Conservation (phyloP, 805 yeast genomes). For the Komagataella mondaviorum region DNA sequence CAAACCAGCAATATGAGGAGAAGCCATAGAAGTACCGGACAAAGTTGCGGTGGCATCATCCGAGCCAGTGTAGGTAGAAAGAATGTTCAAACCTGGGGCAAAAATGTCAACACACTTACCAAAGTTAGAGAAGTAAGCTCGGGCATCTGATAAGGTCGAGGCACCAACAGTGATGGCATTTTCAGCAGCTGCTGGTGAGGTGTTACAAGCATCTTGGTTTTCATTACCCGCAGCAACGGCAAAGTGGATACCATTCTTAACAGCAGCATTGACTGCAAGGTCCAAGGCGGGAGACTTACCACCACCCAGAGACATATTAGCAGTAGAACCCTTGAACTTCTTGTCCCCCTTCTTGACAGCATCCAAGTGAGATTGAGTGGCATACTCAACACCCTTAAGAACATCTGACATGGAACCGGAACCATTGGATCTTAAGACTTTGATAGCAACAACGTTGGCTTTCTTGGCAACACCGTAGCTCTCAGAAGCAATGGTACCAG, state of each 20-base stretch:
- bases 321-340: constrained; percentile 75
- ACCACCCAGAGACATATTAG: constrained; percentile 92
- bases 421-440: constrained; percentile 73
- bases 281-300: constrained; percentile 83
- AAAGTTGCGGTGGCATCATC: constrained; percentile 64
- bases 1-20: constrained; percentile 92
- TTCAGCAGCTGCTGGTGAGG: constrained; percentile 82
- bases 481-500: constrained; percentile 84
- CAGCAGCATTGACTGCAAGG: constrained; percentile 82
- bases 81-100: constrained; percentile 89
- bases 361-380: constrained; percentile 49
- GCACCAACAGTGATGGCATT: constrained; percentile 92
- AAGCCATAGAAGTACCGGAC: constrained; percentile 97
- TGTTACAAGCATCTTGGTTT: constrained; percentile 83
- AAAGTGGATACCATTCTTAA: constrained; percentile 76
- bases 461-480: constrained; percentile 77
- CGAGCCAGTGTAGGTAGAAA: constrained; percentile 76
- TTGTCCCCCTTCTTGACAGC: constrained; percentile 31
- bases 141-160: constrained; percentile 71
- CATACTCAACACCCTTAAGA: constrained; percentile 74
- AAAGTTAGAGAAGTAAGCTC: constrained; percentile 92
- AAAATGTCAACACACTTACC: constrained; percentile 94
- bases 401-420: constrained; percentile 78
- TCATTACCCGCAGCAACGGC: constrained; percentile 97
- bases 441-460: constrained; percentile 69